phyloP scores from a whole-genome alignment of 2,329 filamentous ascomycete species.

The Penicillium sp. region DNA sequence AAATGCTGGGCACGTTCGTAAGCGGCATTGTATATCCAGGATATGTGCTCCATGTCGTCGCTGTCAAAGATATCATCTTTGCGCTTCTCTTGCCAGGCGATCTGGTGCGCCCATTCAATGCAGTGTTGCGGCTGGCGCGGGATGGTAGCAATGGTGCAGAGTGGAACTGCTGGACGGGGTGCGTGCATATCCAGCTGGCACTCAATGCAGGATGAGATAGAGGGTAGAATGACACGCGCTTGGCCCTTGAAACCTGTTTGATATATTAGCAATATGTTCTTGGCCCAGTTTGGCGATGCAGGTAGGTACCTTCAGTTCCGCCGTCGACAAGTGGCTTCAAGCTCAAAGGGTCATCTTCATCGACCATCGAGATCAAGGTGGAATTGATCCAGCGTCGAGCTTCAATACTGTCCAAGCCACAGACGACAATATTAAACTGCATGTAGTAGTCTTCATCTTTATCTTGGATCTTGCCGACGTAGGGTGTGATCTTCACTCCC shows the following conservation, averaged over 20 bases:
- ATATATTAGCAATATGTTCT: conserved; percentile 15
- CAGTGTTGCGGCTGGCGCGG: conserved; percentile 97
- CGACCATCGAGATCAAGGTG: conserved; percentile 85
- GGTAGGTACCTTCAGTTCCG: conserved; percentile 73
- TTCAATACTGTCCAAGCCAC: conserved; percentile 94
- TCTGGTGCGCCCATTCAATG: conserved; percentile 97
- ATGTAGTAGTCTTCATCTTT: conserved; percentile 96
- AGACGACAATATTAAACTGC: conserved; percentile 92
- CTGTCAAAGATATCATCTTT: conserved; percentile 85
- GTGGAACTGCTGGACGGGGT: conserved; percentile 90
- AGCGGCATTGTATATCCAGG: conserved; percentile 91
- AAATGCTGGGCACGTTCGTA: conserved; percentile 79
- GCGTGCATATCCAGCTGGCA: conserved; percentile 99
- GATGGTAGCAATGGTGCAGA: conserved; percentile 94
- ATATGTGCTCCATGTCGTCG: conserved; percentile 93
- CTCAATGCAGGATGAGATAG: conserved; percentile 93
- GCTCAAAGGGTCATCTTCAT: conserved; percentile 75
- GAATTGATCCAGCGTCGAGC: conserved; percentile 98
- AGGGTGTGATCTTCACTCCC: conserved; percentile 87
- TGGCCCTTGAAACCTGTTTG: conserved; percentile 86
- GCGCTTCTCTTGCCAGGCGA: conserved; percentile 88
- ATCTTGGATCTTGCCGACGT: conserved; percentile 94
- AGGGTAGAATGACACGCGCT: conserved; percentile 85
- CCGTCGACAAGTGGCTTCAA: conserved; percentile 95
- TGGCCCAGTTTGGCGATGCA: background rate